Evolutionary conservation across 257 asterid species (phyloP).

Genomic region (Scutellaria baicalensis): DNA sequence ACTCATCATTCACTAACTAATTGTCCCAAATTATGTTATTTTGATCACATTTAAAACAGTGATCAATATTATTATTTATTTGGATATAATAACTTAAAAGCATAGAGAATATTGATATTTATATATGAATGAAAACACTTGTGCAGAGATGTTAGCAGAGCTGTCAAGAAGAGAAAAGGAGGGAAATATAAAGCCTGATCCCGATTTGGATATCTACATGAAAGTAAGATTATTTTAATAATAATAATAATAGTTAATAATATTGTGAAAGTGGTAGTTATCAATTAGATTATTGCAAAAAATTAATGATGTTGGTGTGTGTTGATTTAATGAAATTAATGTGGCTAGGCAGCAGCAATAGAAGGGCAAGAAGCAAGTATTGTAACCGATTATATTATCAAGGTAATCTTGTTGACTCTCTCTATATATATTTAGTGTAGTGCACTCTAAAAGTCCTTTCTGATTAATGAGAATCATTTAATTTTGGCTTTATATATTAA

Average conservation of each 20-base stretch:
- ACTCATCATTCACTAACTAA: not conserved
- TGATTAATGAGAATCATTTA: too few species aligned
- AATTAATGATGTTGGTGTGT: not conserved
- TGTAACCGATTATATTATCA: slow-evolving; percentile 53
- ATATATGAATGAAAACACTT: not conserved
- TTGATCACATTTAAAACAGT: too few species aligned
- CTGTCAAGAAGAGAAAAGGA: slow-evolving; percentile 55
- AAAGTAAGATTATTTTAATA: slow-evolving; percentile 40
- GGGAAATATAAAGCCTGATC: slow-evolving; percentile 62
- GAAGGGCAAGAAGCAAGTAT: slow-evolving; percentile 60
- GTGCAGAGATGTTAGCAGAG: slow-evolving; percentile 56
- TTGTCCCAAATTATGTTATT: too few species aligned
- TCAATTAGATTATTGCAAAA: too few species aligned
- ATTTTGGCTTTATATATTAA: too few species aligned
- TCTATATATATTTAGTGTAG: too few species aligned
- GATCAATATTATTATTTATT: too few species aligned
- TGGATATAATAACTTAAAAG: too few species aligned
- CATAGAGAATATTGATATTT: not conserved
- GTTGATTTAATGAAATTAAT: not conserved
- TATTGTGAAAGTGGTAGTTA: too few species aligned
- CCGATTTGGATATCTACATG: slow-evolving; percentile 56
- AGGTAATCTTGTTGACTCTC: slow-evolving; percentile 31
- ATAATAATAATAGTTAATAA: too few species aligned
- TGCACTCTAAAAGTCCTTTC: too few species aligned
- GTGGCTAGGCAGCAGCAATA: slow-evolving; percentile 67